Evolutionary conservation across 208 protist genomes (phyloP).

Genomic region (Kentomonas sorsogonicus): DNA sequence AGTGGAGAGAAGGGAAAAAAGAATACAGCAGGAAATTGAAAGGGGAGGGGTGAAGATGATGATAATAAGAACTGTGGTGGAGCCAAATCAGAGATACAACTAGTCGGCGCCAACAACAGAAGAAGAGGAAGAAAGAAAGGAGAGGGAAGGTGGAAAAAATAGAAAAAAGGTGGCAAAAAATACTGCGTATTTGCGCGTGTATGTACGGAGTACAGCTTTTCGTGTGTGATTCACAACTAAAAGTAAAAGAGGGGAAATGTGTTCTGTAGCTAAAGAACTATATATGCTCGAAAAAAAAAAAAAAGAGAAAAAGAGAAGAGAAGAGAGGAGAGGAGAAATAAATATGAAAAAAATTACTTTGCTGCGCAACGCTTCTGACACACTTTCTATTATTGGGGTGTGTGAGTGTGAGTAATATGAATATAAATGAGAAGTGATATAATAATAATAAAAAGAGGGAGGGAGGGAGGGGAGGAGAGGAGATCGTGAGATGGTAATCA

Average conservation of each 20-base stretch:
- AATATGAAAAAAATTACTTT: not conserved
- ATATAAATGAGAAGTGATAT: not conserved
- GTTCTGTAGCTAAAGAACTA: not conserved
- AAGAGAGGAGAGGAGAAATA: not conserved
- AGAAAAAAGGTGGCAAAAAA: not conserved
- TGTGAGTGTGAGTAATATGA: not conserved
- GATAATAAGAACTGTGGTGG: not conserved
- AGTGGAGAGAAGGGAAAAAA: not conserved
- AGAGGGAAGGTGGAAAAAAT: not conserved
- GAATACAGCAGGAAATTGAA: not conserved
- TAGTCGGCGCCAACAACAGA: not conserved
- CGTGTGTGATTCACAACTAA: not conserved
- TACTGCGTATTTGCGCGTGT: not conserved
- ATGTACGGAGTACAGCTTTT: not conserved
- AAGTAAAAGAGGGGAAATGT: not conserved
- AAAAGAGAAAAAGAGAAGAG: too few relatives aligned
- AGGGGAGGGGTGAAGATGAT: not conserved
- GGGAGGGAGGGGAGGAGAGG: not conserved
- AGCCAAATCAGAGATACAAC: not conserved
- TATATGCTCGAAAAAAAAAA: not conserved
- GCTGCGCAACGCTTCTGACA: not conserved
- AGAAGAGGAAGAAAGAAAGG: not conserved
- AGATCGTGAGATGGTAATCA: not conserved
- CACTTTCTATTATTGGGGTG: not conserved
- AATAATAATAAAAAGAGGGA: too few relatives aligned